Percentiles rank a stretch among this genome's conserved stretches.
phyloP scores from a whole-genome alignment of 495 filamentous ascomycete genomes.

The Parmelia sp. region DNA sequence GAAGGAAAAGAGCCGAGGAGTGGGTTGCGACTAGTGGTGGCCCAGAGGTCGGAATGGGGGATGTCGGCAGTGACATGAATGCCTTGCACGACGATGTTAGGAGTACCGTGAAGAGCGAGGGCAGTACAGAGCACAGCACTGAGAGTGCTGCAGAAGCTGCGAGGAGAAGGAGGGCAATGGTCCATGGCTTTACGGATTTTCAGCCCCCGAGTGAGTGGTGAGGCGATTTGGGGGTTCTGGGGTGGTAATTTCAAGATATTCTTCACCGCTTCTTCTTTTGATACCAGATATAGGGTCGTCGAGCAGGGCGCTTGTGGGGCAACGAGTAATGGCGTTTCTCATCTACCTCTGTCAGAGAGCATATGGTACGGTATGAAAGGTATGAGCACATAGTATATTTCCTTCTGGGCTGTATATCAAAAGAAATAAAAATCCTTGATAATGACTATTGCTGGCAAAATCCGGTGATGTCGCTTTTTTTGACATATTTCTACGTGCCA shows the following conservation, averaged over 20 bases:
- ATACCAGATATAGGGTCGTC: slow-evolving; percentile 14
- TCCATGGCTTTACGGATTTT: slow-evolving; percentile 30
- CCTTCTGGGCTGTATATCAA: background rate
- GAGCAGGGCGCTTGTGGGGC: background rate
- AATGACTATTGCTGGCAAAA: no score
- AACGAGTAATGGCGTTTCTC: background rate
- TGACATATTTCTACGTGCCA: background rate
- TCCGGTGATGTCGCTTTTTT: background rate
- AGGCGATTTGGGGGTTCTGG: background rate
- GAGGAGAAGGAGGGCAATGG: slow-evolving; percentile 25
- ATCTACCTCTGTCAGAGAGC: background rate
- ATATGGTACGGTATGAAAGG: background rate
- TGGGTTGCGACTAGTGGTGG: slow-evolving; percentile 22
- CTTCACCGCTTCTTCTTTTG: background rate
- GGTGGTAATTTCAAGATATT: background rate
- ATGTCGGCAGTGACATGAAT: slow-evolving; percentile 21
- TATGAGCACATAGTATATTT: background rate
- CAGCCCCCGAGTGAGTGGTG: slow-evolving; percentile 28
- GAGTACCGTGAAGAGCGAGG: slow-evolving; percentile 16
- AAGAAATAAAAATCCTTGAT: no score
- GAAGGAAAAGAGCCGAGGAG: slow-evolving; percentile 26
- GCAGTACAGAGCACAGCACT: slow-evolving; percentile 17
- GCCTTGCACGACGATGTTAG: slow-evolving; percentile 13
- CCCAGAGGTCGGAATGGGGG: slow-evolving; percentile 12
- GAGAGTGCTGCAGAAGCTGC: slow-evolving; percentile 23